Base-by-base conservation (phyloP, 108 stramenopile species). In the Mediolabrus comicus region DNA sequence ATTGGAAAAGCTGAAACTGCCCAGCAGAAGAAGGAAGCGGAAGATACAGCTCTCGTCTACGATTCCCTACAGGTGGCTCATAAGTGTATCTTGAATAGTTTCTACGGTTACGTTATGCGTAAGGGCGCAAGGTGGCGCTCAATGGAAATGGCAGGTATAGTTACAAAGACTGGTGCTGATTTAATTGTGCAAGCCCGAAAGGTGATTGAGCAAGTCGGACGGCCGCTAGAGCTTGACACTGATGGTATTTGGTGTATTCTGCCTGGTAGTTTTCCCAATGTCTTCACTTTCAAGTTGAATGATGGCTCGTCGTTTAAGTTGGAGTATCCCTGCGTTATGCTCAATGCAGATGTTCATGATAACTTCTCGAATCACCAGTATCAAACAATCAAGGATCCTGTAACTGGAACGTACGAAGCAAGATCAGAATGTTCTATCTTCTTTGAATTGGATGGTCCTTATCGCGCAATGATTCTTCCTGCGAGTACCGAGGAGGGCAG, bases 161-260 rank as follows among this genome's bases (percentile, higher is more conserved):
- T 99, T 12, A 99, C 99, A 7, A 96, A 97, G 72, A 99, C 96
- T 14, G 99, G 99, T 33, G 99, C 97, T 11, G 88, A 94, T 69
- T 86, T 99, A 22, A 99, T 99, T 72, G 96, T 91, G 28, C 99
- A 99, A 74, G 98, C 97, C 29, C 85, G 97, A 3, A 84, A 87
- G 54, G 77, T 97, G 29, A 95, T 97, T 4, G 96, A 98, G 67
- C 96, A 98, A 69, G 97, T 99, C 66, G 99, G 99, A 13, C 90
- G 99, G 19, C 98, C 98, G 9, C 76, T 99, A 56, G 99, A 99
- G 77, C 82, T 99, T 53, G 99, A 99, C 74, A 99, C 99, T 11
- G 99, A 99, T 85, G 99, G 99, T 52, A 99, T 99, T 70, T 99
- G 99, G 99, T 99, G 99, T 80, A 98, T 99, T 70, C 81, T 99